Evolutionary conservation across 495 filamentous ascomycete species (phyloP).

Genomic region (Coniosporium apollinis): DNA sequence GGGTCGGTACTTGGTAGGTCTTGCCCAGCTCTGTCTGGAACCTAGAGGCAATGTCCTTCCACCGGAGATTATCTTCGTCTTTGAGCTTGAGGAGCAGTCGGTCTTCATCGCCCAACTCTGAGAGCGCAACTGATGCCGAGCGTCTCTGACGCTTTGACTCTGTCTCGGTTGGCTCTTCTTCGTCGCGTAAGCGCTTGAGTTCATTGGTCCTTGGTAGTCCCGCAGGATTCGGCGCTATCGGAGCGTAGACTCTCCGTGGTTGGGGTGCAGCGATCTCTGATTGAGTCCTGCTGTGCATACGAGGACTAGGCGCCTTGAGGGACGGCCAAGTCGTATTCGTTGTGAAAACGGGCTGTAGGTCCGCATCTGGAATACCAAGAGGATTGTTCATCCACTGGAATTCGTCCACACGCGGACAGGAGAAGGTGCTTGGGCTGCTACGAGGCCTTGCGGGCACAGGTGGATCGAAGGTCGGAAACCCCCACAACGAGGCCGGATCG

Average conservation of each 20-base stretch:
- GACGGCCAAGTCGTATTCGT: conserved; percentile 7
- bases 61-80: conserved; percentile 48
- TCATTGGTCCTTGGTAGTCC: conserved; percentile 7
- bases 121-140: conserved; percentile 14
- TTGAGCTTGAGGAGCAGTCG: conserved; percentile 47
- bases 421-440: conserved; percentile 24
- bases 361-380: conserved; percentile 18
- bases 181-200: conserved; percentile 16
- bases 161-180: conserved; percentile 12
- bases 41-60: conserved; percentile 50
- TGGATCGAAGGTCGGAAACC: conserved; percentile 4
- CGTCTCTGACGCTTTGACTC: conserved; percentile 15
- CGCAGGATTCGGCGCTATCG: conserved; percentile 18
- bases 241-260: conserved; percentile 18
- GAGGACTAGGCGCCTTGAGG: conserved; percentile 8
- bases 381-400: conserved; percentile 17
- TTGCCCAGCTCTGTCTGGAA: conserved; percentile 47
- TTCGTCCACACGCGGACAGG: conserved; percentile 17
- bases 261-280: conserved; percentile 17
- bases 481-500: conserved; percentile 6
- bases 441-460: conserved; percentile 12
- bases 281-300: conserved; percentile 9
- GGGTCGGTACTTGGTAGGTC: conserved; percentile 46
- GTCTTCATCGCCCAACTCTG: conserved; percentile 43
- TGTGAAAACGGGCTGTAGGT: conserved; percentile 15